Base-by-base conservation (phyloP, 2,329 filamentous ascomycete species). In the Monosporascus sp. region DNA sequence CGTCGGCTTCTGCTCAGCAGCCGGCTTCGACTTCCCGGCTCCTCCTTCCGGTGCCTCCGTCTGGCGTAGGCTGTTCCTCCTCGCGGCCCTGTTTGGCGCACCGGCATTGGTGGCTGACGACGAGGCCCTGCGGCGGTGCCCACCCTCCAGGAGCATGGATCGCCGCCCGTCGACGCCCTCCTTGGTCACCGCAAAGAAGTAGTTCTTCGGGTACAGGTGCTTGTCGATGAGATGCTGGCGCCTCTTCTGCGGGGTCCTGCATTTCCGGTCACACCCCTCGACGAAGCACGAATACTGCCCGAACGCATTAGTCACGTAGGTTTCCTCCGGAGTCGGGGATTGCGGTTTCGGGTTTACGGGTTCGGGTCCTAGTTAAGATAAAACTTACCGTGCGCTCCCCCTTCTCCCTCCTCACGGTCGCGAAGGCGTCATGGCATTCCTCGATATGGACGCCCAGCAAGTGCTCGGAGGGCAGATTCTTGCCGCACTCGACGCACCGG, bases 141-240 rank as follows among this genome's bases (percentile, higher is more conserved):
- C 71, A 11, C 72, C 70, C n/a, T 86, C 80, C 48, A 83, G 76
- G 14, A 97, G 76, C 72, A 99, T 84, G 18, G 91, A 96, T 44
- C 78, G 85, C 50, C 89, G 83, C 48, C 87, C 87, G 65, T 97
- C 93, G 56, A 97, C 89, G n/a, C 94, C 94, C 57, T 90, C 85
- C 60, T 91, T 89, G 3, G 95, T 87, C 50, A 97, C 82, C 49
- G 85, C 84, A 64, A 95, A 96, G 70, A 95, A 93, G 72, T 91
- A 96, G 63, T 89, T 88, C 67, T 83, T 85, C 11, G 92, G 93
- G 66, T 94, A 99, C 73, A 87, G 81, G 71, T 99, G 94, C 73
- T 96, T 97, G 75, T 96, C 92, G 60, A 96, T 90, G 60, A 96
- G 78, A 75, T 99, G 93, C 68, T 90, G 83, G 37, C 89, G 81